These are phyloP conservation scores for Wallacemonas sp. DNA, from an alignment of 208 protist species.

Conservation along the genomic window DNA sequence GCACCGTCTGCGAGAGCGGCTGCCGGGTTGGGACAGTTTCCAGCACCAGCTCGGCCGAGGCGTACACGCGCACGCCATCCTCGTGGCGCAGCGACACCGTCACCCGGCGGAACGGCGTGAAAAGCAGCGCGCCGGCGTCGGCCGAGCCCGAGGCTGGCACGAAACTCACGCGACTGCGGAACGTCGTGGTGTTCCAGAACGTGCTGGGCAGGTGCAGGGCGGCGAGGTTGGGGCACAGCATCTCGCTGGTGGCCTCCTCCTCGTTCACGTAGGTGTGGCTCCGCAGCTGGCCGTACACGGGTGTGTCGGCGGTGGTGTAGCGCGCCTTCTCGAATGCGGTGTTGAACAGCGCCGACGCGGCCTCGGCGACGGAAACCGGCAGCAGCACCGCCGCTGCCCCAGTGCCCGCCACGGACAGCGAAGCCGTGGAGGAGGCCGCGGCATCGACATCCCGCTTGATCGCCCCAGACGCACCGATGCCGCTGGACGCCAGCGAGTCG, in stretches of 20 bases:
- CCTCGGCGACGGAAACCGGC: constrained; percentile 6
- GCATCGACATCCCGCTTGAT: not conserved
- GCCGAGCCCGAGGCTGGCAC: not conserved
- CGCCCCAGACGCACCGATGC: not conserved
- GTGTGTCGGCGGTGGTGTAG: constrained; percentile 19
- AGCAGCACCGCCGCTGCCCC: not conserved
- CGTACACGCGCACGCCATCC: constrained; percentile 28
- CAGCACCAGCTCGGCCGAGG: constrained; percentile 27
- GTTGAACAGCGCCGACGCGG: constrained; percentile 30
- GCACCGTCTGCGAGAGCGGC: constrained; percentile 19
- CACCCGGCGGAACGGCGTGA: constrained; percentile 35
- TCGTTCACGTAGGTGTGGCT: constrained; percentile 35
- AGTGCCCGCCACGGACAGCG: too few species aligned
- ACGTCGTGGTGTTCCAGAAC: constrained; percentile 32
- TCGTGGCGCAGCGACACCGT: constrained; percentile 33
- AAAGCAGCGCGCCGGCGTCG: constrained; percentile 21
- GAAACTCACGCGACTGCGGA: constrained; percentile 26
- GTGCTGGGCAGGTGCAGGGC: constrained; percentile 25
- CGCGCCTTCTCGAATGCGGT: constrained; percentile 18
- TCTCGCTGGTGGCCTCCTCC: constrained; percentile 16
- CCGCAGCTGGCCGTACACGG: constrained; percentile 34
- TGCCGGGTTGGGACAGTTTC: constrained; percentile 21
- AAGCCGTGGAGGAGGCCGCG: not conserved
- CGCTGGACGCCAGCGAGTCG: not conserved
- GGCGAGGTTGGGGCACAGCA: constrained; percentile 37